Conservation (phyloP, 2,329 filamentous ascomycete species). For the Grosmannia serpens region DNA sequence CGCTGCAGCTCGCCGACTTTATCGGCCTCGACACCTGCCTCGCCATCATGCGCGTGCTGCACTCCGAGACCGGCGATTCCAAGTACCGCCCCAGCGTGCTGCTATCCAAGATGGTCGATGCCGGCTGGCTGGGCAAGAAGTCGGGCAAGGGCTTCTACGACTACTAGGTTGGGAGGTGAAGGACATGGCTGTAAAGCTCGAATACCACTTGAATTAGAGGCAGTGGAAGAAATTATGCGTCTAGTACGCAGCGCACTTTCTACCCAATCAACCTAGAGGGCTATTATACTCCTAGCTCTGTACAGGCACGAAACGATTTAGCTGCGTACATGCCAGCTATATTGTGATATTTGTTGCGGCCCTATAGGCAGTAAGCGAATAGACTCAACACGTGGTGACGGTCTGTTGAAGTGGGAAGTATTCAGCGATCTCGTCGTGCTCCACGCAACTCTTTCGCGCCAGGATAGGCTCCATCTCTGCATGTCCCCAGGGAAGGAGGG, state of each 20-base stretch:
- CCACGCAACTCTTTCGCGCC: too few species aligned
- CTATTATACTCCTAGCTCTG: too few species aligned
- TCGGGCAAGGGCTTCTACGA: constrained; percentile 92
- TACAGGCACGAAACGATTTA: too few species aligned
- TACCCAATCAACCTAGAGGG: too few species aligned
- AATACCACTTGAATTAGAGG: too few species aligned
- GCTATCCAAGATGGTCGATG: constrained; percentile 91
- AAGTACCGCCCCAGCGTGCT: constrained; percentile 90
- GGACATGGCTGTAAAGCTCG: too few species aligned
- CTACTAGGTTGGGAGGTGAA: constrained; percentile 32
- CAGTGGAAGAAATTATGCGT: too few species aligned
- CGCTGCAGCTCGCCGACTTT: constrained; percentile 86
- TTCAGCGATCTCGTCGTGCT: too few species aligned
- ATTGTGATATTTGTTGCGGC: too few species aligned
- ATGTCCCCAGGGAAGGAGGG: neutral
- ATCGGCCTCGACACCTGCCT: constrained; percentile 95
- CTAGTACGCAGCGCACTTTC: too few species aligned
- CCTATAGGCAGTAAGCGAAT: constrained; percentile 22
- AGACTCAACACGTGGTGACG: neutral
- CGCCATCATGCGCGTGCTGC: constrained; percentile 91
- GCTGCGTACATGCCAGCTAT: too few species aligned
- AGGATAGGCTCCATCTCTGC: neutral
- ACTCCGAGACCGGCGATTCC: constrained; percentile 83
- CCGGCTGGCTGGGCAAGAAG: constrained; percentile 97
- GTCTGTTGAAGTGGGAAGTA: too few species aligned